phyloP scores from a whole-genome alignment of 208 protist species.

The Crithidia bombi region DNA sequence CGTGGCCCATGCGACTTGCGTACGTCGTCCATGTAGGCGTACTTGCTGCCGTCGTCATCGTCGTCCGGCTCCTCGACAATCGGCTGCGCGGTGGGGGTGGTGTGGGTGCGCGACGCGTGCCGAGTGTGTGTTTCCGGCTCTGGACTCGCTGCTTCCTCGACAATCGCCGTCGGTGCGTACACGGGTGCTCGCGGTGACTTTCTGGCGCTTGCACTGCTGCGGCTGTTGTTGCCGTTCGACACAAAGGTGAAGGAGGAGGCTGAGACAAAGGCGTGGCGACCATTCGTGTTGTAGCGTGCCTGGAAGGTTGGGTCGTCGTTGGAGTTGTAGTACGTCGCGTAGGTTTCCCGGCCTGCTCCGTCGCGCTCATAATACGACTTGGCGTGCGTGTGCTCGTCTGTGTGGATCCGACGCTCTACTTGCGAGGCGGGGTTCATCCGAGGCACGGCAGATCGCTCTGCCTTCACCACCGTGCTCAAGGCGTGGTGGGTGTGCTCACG shows the following conservation, averaged over 20 bases:
- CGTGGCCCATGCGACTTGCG: neutral
- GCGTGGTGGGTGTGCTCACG: neutral
- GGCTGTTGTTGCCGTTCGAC: neutral
- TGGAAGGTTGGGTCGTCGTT: conserved; percentile 43
- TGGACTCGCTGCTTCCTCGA: conserved; percentile 16
- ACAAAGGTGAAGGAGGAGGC: conserved; percentile 11
- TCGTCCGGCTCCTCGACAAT: conserved; percentile 58
- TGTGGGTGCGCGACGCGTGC: neutral
- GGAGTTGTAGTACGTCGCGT: conserved; percentile 50
- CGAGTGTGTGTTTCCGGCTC: neutral
- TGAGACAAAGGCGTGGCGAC: conserved; percentile 14
- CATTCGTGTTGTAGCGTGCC: conserved; percentile 22
- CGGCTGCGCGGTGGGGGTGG: conserved; percentile 21
- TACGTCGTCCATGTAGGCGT: neutral
- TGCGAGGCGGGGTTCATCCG: neutral
- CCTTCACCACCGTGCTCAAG: neutral
- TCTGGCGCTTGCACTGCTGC: neutral
- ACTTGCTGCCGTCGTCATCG: conserved; percentile 9
- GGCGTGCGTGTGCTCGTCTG: conserved; percentile 32
- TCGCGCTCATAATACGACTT: conserved; percentile 29
- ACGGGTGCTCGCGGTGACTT: neutral
- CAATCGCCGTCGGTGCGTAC: conserved; percentile 6
- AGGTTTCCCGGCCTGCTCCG: conserved; percentile 23
- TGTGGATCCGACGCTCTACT: conserved; percentile 14
- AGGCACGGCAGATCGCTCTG: neutral